A percentile compares a stretch with the other conserved stretches of the same genome.
Evolutionary conservation across 2,329 filamentous ascomycete species (phyloP).

Genomic region (Didymella pinodella): DNA sequence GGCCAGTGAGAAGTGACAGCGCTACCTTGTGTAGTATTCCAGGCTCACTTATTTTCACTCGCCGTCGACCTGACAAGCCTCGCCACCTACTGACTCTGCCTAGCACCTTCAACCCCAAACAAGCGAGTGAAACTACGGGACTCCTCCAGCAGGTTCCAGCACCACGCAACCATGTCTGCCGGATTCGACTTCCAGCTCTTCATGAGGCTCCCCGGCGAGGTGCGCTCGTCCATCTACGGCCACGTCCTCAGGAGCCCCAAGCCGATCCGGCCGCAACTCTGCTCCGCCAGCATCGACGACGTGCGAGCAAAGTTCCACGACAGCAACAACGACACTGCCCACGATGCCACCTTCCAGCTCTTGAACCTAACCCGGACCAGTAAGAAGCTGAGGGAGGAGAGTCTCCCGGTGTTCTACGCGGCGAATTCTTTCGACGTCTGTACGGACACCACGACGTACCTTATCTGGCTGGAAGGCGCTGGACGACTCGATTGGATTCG

Average conservation of each 20-base stretch:
- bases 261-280: slow-evolving; percentile 10
- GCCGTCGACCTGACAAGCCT: too few species aligned
- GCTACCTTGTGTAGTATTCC: too few species aligned
- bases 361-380: slow-evolving; percentile 2
- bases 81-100: too few species aligned
- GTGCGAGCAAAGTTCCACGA: slow-evolving; percentile 5
- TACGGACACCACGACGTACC: background rate
- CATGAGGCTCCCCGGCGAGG: background rate
- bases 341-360: background rate
- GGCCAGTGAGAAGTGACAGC: too few species aligned
- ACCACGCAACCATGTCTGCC: background rate
- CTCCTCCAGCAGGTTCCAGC: too few species aligned
- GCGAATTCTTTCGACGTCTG: background rate
- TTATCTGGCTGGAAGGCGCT: background rate
- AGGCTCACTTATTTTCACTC: too few species aligned
- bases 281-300: background rate
- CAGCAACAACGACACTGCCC: background rate
- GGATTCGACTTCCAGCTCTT: background rate
- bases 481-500: background rate
- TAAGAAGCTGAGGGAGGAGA: slow-evolving; percentile 1
- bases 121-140: too few species aligned
- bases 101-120: too few species aligned
- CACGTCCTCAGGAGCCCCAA: background rate
- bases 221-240: background rate
- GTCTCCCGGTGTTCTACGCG: slow-evolving; percentile 8